Evolutionary conservation across 176 grass and related monocot species (phyloP), one percentile per base, ranked within the genome.

Genomic region (Triticum timopheevii): DNA sequence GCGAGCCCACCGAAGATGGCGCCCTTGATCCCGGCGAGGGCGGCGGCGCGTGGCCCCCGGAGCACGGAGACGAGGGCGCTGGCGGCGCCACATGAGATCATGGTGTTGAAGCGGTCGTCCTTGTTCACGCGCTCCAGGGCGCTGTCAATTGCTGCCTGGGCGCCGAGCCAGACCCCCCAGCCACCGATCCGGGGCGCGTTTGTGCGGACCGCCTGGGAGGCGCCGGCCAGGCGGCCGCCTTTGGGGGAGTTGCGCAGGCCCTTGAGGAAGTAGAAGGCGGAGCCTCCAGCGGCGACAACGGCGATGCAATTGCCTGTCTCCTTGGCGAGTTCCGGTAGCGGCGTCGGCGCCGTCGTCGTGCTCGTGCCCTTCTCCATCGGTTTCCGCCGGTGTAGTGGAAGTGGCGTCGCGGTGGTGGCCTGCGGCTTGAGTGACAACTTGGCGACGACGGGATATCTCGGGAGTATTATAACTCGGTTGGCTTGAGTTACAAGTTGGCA

Each of bases 41-140:
- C 17, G 19, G 54, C 54, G 19, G 54, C 54, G 6, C 54, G 54
- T 22, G 54, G 54, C 0, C 54, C 54, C 7, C 54, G 54, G 54
- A 20, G 54, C 54, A 59, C 6, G 54, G 54, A 59, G 54, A 22
- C 19, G 54, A 59, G 17, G 54, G 7, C 54, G 54, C 54, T 8
- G 54, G 54, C 54, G 54, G 54, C 54, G 54, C 54, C 54, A 8
- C 6, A 59, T 31, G 94, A 77, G 80, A 87, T 42, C 34, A 94
- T 85, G 44, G 92, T 92, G 61, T 97, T 97, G 92, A 92, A 94
- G 52, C 92, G 94, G 65, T 97, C 92, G 87, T 97, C 94, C 80
- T 85, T 72, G 68, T 90, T 92, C 10, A 89, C 79, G 85, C 83
- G 86, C 61, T 92, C 80, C 80, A 97, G 62, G 86, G 80, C 89